Percentiles rank a stretch among this genome's conserved stretches.
Evolutionary conservation across 768 basidiomycete genomes (phyloP).

Genomic region (Leucosporidium creatinivorum): DNA sequence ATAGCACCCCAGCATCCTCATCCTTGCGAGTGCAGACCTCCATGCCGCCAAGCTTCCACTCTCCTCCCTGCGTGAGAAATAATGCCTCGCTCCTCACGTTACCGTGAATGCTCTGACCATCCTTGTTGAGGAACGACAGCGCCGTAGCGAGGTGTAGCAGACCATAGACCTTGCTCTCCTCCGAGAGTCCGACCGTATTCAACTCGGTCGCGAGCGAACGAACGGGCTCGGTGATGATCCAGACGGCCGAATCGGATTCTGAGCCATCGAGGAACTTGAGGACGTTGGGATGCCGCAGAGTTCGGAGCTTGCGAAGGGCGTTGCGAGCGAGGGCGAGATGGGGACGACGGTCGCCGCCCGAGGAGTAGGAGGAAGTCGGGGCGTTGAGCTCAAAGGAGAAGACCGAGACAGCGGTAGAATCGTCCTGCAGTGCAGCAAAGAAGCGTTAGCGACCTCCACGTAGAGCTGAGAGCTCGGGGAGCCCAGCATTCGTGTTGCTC

Average conservation of each 20-base stretch:
- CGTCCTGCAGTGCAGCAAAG: slow-evolving; percentile 56
- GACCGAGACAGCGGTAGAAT: slow-evolving; percentile 71
- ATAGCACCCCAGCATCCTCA: slow-evolving; percentile 64
- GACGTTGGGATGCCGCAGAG: slow-evolving; percentile 89
- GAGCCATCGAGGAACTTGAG: slow-evolving; percentile 90
- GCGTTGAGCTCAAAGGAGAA: slow-evolving; percentile 73
- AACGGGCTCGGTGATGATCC: slow-evolving; percentile 92
- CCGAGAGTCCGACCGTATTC: slow-evolving; percentile 49
- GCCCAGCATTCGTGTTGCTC: not conserved
- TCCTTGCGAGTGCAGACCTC: slow-evolving; percentile 82
- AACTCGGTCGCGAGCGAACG: slow-evolving; percentile 62
- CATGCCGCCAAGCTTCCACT: slow-evolving; percentile 95
- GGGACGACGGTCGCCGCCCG: slow-evolving; percentile 51
- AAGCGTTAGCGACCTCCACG: not conserved
- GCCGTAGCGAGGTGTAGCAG: slow-evolving; percentile 56
- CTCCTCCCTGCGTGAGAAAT: slow-evolving; percentile 85
- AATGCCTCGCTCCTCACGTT: slow-evolving; percentile 59
- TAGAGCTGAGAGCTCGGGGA: not conserved
- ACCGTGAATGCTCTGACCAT: slow-evolving; percentile 74
- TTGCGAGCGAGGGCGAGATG: slow-evolving; percentile 75
- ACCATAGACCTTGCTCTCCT: slow-evolving; percentile 73
- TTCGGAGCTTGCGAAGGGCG: slow-evolving; percentile 77
- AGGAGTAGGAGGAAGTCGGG: slow-evolving; percentile 37
- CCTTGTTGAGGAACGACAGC: slow-evolving; percentile 78
- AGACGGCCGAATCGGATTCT: slow-evolving; percentile 76